Base-by-base conservation (phyloP, 164 flowering plant genomes). In the Vitis cinerea region DNA sequence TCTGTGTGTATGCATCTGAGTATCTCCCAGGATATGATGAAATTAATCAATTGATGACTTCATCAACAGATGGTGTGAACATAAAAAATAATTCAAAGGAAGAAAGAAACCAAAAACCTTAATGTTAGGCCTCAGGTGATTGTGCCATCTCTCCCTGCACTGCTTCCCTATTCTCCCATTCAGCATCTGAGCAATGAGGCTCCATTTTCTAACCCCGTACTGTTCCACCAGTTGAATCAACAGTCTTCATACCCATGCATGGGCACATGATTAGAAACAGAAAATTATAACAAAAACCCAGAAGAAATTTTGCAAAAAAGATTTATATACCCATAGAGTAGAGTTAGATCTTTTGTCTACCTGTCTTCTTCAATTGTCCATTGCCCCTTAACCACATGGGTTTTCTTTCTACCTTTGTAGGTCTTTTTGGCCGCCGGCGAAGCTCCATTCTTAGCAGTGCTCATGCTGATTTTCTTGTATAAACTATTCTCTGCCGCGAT, bases 341-440 rank as follows among this genome's bases (percentile, higher is more conserved):
- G 56, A 17, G 57, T 3, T 13, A 8, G 17, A 51, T 4, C 44
- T 16, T 8, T 13, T 5, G 9, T 6, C 44, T 74, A 90, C 99
- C 94, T 90, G 70, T 92, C 99, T 85, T 95, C 99, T 62, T 91
- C 96, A 49, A 51, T 47, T 0, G 86, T 83, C 99, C 99, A 92
- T 76, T 92, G 97, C 10, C 93, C 99, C 75, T 87, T 95, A 59
- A 85, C 75, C 10, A 78, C 66, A 68, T 78, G 81, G 13, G 81
- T 15, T 67, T 71, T 86, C 79, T 83, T 80, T 4, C 73, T 68
- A 63, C 55, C 73, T 76, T 81, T 84, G 65, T 52, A 63, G 14
- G 67, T 53, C 53, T 52, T 83, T 71, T 60, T 80, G 48, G 56
- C 10, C 4, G 75, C 50, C 63, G 65, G 9, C 8, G 72, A 64